Base-by-base conservation (phyloP, 441 rosid species). In the Populus hybrid region DNA sequence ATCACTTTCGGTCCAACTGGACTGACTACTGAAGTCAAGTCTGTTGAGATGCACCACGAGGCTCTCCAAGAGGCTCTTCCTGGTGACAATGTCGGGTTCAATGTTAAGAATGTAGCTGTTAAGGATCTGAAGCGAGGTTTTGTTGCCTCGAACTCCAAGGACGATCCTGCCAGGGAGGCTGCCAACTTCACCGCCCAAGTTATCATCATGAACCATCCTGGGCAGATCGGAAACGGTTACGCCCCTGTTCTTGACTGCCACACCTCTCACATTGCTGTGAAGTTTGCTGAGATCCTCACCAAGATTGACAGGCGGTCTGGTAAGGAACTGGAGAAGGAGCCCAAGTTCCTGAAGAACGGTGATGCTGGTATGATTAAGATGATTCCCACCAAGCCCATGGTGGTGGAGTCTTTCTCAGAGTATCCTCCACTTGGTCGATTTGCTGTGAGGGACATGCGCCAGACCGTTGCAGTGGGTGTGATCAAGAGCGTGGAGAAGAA, bases 401-500 rank as follows among this genome's bases (percentile, higher is more conserved):
- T 87, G 18, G 90, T 87, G 1, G 87, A 86, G 75, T 82, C 88
- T 1, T 84, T 86, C 85, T 80, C 88, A 0, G 78, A 50, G 70
- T 86, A 86, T 66, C 87, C 88, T 1, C 88, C 85, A 0, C 81
- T 86, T 0, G 88, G 88, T n/a, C 85, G 87, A 59, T 85, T 85
- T 64, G 87, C 87, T 0, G 87, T 85, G 18, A 78, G 85, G 77
- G 87, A 85, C 77, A 86, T 86, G 89, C 75, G 90, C 0, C 90
- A 87, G 78, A 87, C 88, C 0, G 89, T 89, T 3, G 97, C 97
- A 1, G 94, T 90, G 0, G 94, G 94, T 26, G 94, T 90, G 24
- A 90, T 89, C 84, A 92, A 92, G 91, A 88, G 72, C 0, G 95
- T 91, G 3, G 95, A 92, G 82, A 91, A 92, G 89, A 92, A 92